Evolutionary conservation across 305 asterid genomes (phyloP), one percentile per base, ranked within the genome.

Genomic region (Fraxinus xanthoxyloides): DNA sequence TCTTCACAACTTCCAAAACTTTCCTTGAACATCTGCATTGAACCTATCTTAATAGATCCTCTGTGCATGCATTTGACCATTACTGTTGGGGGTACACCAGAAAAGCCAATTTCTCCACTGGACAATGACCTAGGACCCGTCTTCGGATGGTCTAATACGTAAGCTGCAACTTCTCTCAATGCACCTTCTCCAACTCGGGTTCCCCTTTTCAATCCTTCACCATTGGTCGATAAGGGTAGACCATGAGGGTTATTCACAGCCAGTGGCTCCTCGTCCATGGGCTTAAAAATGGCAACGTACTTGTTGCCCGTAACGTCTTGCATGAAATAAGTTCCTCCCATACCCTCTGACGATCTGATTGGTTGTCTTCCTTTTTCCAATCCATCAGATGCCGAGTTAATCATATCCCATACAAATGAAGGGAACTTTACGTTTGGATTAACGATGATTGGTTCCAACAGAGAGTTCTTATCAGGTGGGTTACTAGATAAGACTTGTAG

Each of bases 141-240:
- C 79, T 61, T 89, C 5, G 92, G 90, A 82, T 87, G 92, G 69
- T 89, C 92, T 34, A 89, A 83, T 40, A 89, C 69, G 56, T 80
- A 87, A 30, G 92, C 90, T 63, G 89, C 92, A 78, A 85, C 87
- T 79, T 88, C 91, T 84, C 87, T 85, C 70, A 87, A 69, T 30
- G 90, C 90, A 73, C 91, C 89, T 84, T 88, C 91, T 26, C 90
- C 91, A 48, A 87, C 91, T 78, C 77, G 80, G 77, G 91, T 88
- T 72, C 91, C 92, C 82, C 75, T 80, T 72, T 87, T 89, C 77
- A 89, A 70, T 79, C 92, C 92, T 84, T 89, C 90, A 76, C 92
- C 92, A 67, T 84, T 84, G 5, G 78, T 32, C 3, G 90, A 80
- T 8, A 89, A 31, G 40, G 89, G 90, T 30, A 89, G 85, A 7